Percentiles rank a stretch among this genome's conserved stretches.
Conservation (phyloP, 2,329 filamentous ascomycete species). For the Elsinoe batatas region DNA sequence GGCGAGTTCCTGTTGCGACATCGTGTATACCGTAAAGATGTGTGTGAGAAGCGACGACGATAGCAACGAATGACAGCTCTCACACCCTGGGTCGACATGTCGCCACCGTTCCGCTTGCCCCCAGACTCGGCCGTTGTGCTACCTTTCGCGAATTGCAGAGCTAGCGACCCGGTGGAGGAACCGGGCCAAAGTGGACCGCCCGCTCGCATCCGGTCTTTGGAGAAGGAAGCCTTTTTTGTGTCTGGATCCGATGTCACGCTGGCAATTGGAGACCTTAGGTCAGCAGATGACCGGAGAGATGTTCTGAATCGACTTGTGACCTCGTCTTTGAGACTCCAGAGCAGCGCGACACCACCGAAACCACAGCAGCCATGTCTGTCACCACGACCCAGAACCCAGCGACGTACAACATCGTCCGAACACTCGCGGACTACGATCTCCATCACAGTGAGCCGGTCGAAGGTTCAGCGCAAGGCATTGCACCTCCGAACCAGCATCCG, state of each 20-base stretch:
- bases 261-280: constrained; percentile 4
- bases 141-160: too few relatives aligned
- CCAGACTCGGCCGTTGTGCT: background rate
- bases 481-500: constrained; percentile 25
- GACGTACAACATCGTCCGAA: constrained; percentile 28
- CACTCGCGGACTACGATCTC: constrained; percentile 39
- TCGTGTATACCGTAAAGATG: background rate
- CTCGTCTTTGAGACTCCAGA: background rate
- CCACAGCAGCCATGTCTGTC: constrained; percentile 29
- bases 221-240: background rate
- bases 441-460: constrained; percentile 27
- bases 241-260: background rate
- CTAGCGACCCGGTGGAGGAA: too few relatives aligned
- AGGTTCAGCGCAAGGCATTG: constrained; percentile 21
- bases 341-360: background rate
- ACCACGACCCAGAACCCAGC: constrained; percentile 35
- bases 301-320: background rate
- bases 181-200: too few relatives aligned
- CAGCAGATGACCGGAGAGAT: background rate
- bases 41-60: background rate
- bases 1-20: constrained; percentile 22
- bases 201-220: background rate
- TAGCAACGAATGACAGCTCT: constrained; percentile 2
- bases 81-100: background rate
- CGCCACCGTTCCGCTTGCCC: background rate